Percentiles rank a stretch among this genome's conserved stretches.
Conservation (phyloP, 805 yeast genomes). For the Metschnikowia cerradonensis region DNA sequence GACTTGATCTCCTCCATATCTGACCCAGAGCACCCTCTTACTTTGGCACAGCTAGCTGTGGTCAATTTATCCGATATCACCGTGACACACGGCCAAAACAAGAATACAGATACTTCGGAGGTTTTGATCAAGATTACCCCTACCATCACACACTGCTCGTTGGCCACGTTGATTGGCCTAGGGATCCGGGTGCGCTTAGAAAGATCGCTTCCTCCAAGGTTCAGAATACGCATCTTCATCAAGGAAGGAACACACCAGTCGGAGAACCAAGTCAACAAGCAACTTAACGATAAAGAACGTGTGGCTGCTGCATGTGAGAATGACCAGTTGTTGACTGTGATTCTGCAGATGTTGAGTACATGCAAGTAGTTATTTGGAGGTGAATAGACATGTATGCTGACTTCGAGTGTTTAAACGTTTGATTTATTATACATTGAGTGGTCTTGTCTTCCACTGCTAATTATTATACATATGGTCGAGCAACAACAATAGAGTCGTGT, state of each 20-base stretch:
- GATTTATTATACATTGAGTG: neutral
- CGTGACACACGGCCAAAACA: conserved; percentile 53
- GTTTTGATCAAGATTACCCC: conserved; percentile 87
- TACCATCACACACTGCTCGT: conserved; percentile 94
- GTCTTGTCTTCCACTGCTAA: neutral
- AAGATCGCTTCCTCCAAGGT: conserved; percentile 80
- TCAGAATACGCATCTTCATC: conserved; percentile 70
- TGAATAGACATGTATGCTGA: too few species aligned
- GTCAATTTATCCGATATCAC: conserved; percentile 79
- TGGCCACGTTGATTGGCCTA: conserved; percentile 92
- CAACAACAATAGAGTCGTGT: neutral
- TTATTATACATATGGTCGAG: neutral
- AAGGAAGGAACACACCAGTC: conserved; percentile 95
- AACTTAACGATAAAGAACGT: conserved; percentile 93
- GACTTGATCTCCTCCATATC: conserved; percentile 19
- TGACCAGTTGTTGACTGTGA: conserved; percentile 84
- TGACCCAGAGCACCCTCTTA: conserved; percentile 97
- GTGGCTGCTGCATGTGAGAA: conserved; percentile 99
- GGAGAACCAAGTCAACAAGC: conserved; percentile 93
- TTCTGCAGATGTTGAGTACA: conserved; percentile 84
- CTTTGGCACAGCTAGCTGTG: conserved; percentile 91
- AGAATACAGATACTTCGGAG: conserved; percentile 54
- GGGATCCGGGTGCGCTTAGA: conserved; percentile 92
- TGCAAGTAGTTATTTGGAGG: conserved; percentile 39
- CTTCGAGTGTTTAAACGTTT: too few species aligned